Conservation (phyloP, 768 basidiomycete genomes). For the Dentipellis fragilis region DNA sequence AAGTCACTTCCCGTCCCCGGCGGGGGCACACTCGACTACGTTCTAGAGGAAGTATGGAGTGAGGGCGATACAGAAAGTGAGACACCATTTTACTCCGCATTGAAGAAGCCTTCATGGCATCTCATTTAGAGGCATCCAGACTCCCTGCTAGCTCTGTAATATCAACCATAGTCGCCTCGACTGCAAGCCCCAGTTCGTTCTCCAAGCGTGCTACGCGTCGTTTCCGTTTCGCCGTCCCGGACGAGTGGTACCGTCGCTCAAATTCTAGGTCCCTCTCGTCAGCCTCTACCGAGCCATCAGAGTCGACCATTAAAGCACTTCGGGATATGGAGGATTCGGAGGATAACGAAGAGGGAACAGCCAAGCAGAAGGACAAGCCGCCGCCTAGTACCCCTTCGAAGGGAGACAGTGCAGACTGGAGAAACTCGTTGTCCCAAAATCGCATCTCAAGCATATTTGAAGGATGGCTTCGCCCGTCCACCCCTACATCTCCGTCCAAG, state of each 20-base stretch:
- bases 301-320: slow-evolving; percentile 38
- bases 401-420: slow-evolving; percentile 34
- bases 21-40: slow-evolving; percentile 61
- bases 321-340: slow-evolving; percentile 40
- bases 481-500: slow-evolving; percentile 29
- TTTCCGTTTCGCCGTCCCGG: slow-evolving; percentile 63
- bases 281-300: slow-evolving; percentile 38
- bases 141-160: slow-evolving; percentile 33
- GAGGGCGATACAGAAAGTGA: slow-evolving; percentile 45
- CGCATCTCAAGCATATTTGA: slow-evolving; percentile 61
- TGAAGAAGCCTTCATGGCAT: not conserved
- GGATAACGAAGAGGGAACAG: slow-evolving; percentile 48
- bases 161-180: slow-evolving; percentile 31
- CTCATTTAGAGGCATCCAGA: slow-evolving; percentile 30
- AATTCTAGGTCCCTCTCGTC: slow-evolving; percentile 43
- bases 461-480: slow-evolving; percentile 43
- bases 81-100: slow-evolving; percentile 13
- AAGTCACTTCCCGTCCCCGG: slow-evolving; percentile 58
- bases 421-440: slow-evolving; percentile 42
- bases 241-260: slow-evolving; percentile 70
- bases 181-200: slow-evolving; percentile 32
- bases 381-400: slow-evolving; percentile 9
- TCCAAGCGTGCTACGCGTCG: slow-evolving; percentile 30
- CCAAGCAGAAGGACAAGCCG: slow-evolving; percentile 35
- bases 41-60: slow-evolving; percentile 58